Conservation (phyloP, 768 basidiomycete species). For the Hericium rajendrae region DNA sequence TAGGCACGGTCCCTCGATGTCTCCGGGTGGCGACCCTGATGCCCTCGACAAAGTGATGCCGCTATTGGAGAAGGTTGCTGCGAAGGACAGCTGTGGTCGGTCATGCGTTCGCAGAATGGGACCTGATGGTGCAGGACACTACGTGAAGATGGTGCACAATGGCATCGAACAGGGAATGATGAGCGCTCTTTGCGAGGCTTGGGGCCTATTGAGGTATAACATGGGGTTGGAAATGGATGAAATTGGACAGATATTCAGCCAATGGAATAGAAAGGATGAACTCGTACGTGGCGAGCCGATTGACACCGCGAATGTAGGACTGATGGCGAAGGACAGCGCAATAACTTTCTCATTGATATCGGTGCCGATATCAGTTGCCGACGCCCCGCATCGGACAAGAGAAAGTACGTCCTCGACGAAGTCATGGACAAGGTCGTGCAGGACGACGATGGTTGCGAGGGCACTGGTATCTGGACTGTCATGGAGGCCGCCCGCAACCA, state of each 20-base stretch:
- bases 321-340: background rate
- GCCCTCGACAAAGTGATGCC: too few relatives aligned
- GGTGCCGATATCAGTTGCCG: background rate
- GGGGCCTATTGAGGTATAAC: too few relatives aligned
- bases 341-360: background rate
- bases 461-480: background rate
- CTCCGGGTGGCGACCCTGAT: too few relatives aligned
- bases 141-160: slow-evolving; percentile 20
- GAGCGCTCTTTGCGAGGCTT: slow-evolving; percentile 1
- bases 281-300: too few relatives aligned
- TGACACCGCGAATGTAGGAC: too few relatives aligned
- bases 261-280: too few relatives aligned
- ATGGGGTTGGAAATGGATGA: too few relatives aligned
- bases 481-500: background rate
- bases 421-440: background rate
- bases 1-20: too few relatives aligned
- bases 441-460: background rate
- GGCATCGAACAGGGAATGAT: slow-evolving; percentile 19
- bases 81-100: too few relatives aligned
- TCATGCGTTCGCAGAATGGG: slow-evolving; percentile 1
- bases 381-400: background rate
- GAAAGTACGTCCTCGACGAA: background rate
- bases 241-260: too few relatives aligned
- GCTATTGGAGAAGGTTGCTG: too few relatives aligned
- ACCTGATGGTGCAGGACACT: slow-evolving; percentile 15